Evolutionary conservation across 2,329 filamentous ascomycete genomes (phyloP).

Genomic region (Verticillium nonalfalfae): DNA sequence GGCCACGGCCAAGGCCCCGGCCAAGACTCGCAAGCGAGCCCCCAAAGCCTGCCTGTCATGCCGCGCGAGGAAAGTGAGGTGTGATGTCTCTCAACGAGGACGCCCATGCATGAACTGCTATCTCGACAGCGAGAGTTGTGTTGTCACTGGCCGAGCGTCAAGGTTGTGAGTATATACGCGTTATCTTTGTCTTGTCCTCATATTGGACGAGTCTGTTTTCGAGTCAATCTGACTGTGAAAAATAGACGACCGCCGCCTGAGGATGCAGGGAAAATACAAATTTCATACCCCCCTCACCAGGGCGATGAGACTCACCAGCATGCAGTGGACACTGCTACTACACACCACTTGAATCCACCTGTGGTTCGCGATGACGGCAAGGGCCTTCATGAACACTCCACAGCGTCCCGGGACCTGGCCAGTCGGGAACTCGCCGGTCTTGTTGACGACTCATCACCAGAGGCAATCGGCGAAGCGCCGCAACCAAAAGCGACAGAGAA

Average conservation of each 20-base stretch:
- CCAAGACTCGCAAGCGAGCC: constrained; percentile 36
- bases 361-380: background rate
- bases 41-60: constrained; percentile 46
- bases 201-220: too few species aligned
- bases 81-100: constrained; percentile 41
- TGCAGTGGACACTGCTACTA: background rate
- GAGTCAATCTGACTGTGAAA: background rate
- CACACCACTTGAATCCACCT: background rate
- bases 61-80: constrained; percentile 42
- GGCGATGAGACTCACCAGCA: background rate
- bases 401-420: background rate
- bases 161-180: constrained; percentile 24
- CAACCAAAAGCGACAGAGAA: background rate
- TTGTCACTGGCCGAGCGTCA: constrained; percentile 32
- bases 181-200: background rate
- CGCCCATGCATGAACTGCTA: constrained; percentile 46
- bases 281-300: constrained; percentile 20
- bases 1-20: constrained; percentile 18
- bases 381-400: background rate
- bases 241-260: constrained; percentile 23
- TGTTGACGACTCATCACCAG: background rate
- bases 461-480: background rate
- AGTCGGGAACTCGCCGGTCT: background rate
- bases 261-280: constrained; percentile 17
- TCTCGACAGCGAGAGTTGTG: constrained; percentile 38